phyloP scores from a whole-genome alignment of 2,329 filamentous ascomycete species.

The Zymoseptoria ardabiliae region DNA sequence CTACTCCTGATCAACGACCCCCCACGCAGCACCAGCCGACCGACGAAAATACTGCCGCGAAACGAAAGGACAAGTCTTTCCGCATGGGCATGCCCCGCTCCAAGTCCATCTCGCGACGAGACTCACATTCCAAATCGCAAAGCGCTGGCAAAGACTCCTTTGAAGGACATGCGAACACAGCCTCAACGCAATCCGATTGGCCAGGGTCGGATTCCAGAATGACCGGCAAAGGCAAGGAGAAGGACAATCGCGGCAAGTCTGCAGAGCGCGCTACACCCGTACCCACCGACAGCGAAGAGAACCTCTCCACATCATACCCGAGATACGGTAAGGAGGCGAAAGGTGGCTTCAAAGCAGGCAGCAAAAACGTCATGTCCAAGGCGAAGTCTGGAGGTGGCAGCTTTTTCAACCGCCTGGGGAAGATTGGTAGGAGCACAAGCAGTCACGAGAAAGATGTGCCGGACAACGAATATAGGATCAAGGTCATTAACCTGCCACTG shows the following conservation, averaged over 20 bases:
- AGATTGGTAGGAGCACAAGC: conserved; percentile 48
- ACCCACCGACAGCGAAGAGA: conserved; percentile 21
- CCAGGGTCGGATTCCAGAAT: conserved; percentile 18
- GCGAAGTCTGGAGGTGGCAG: conserved; percentile 19
- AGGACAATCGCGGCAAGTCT: conserved; percentile 26
- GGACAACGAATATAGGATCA: conserved; percentile 76
- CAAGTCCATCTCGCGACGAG: conserved; percentile 24
- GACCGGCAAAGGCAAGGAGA: conserved; percentile 18
- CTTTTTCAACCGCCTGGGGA: conserved; percentile 21
- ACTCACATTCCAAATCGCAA: conserved; percentile 23
- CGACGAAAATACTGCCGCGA: conserved; percentile 22
- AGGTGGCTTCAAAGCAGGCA: conserved; percentile 20
- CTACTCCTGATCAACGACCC: conserved; percentile 12
- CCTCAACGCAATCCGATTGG: conserved; percentile 23
- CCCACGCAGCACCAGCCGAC: conserved; percentile 22
- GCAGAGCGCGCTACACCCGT: conserved; percentile 23
- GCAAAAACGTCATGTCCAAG: conserved; percentile 24
- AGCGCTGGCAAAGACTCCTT: conserved; percentile 15
- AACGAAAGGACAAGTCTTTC: conserved; percentile 22
- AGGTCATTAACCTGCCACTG: conserved; percentile 77
- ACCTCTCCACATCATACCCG: conserved; percentile 12
- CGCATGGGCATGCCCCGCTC: conserved; percentile 22
- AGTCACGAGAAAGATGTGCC: conserved; percentile 56
- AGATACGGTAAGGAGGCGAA: conserved; percentile 20
- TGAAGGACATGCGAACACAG: conserved; percentile 23